These are phyloP conservation scores for Aspergillus unguis DNA, from an alignment of 2,329 filamentous ascomycete genomes.

Conservation along the genomic window DNA sequence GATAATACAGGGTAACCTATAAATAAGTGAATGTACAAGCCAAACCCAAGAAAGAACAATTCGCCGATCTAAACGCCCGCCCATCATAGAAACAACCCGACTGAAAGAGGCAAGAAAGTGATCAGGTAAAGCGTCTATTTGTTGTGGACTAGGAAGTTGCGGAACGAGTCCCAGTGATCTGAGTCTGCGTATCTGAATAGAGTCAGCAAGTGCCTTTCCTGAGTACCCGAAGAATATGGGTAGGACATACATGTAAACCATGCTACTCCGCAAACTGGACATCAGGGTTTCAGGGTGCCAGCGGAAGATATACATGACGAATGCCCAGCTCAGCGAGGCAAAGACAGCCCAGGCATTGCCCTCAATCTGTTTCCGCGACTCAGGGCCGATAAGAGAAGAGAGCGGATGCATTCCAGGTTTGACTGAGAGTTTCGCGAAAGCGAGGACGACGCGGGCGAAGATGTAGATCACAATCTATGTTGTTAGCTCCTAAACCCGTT, in stretches of 20 bases:
- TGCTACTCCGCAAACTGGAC: slow-evolving; percentile 85
- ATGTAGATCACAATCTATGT: slow-evolving; percentile 91
- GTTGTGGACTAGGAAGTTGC: slow-evolving; percentile 85
- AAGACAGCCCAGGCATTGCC: slow-evolving; percentile 88
- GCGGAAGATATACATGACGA: slow-evolving; percentile 93
- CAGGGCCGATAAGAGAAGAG: slow-evolving; percentile 43
- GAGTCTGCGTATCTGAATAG: slow-evolving; percentile 68
- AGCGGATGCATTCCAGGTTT: slow-evolving; percentile 52
- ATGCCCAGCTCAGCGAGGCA: slow-evolving; percentile 83
- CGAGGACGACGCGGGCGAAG: slow-evolving; percentile 84
- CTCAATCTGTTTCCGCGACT: slow-evolving; percentile 51
- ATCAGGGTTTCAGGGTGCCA: slow-evolving; percentile 90
- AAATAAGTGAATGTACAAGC: not conserved
- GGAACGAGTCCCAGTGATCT: slow-evolving; percentile 81
- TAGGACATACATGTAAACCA: slow-evolving; percentile 85
- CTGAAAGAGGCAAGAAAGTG: not conserved
- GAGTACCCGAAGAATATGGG: not conserved
- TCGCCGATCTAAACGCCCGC: slow-evolving; percentile 21
- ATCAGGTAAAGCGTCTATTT: slow-evolving; percentile 40
- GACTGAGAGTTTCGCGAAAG: slow-evolving; percentile 77
- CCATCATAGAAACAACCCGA: not conserved
- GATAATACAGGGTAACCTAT: slow-evolving; percentile 15
- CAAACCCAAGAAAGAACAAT: slow-evolving; percentile 12
- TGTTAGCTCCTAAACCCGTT: not conserved
- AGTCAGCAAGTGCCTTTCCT: slow-evolving; percentile 6